phyloP scores from a whole-genome alignment of 192 early-diverging fungal species.

The Thoreauomyces humboldtii region DNA sequence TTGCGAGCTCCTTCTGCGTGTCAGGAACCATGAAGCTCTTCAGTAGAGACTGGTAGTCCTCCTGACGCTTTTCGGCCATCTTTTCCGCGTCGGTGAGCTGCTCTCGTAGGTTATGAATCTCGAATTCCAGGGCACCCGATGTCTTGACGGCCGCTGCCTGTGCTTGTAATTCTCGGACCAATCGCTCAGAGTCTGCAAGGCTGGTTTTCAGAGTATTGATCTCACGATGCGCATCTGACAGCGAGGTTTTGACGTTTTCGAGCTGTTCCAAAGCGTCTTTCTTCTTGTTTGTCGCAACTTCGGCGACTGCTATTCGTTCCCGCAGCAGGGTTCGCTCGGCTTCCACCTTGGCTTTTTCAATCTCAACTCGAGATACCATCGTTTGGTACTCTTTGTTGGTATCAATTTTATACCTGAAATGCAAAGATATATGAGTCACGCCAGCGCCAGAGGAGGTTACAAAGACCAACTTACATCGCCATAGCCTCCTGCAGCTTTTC shows the following conservation, averaged over 20 bases:
- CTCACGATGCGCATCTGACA: background rate
- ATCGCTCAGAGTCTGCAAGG: background rate
- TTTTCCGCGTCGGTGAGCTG: slow-evolving; percentile 49
- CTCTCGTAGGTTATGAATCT: slow-evolving; percentile 43
- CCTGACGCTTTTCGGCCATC: slow-evolving; percentile 42
- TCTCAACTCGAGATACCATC: slow-evolving; percentile 30
- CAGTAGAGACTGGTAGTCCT: slow-evolving; percentile 48
- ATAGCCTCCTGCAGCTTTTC: slow-evolving; percentile 45
- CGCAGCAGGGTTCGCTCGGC: slow-evolving; percentile 35
- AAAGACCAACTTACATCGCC: slow-evolving; percentile 21
- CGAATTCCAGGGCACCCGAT: slow-evolving; percentile 47
- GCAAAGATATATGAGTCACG: background rate
- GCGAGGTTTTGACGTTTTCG: background rate
- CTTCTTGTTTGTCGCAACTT: slow-evolving; percentile 18
- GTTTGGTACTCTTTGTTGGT: slow-evolving; percentile 38
- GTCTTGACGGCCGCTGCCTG: slow-evolving; percentile 13
- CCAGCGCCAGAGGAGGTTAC: slow-evolving; percentile 12
- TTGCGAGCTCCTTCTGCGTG: slow-evolving; percentile 41
- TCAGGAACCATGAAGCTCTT: slow-evolving; percentile 48
- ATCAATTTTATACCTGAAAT: slow-evolving; percentile 44
- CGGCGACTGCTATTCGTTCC: slow-evolving; percentile 26
- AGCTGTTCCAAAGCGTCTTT: slow-evolving; percentile 12
- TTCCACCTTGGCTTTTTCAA: slow-evolving; percentile 43
- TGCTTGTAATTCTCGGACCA: slow-evolving; percentile 2
- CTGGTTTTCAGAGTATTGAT: background rate